These are phyloP conservation scores for Geranomyces variabilis DNA, from an alignment of 192 early-diverging fungal species.

Conservation along the genomic window DNA sequence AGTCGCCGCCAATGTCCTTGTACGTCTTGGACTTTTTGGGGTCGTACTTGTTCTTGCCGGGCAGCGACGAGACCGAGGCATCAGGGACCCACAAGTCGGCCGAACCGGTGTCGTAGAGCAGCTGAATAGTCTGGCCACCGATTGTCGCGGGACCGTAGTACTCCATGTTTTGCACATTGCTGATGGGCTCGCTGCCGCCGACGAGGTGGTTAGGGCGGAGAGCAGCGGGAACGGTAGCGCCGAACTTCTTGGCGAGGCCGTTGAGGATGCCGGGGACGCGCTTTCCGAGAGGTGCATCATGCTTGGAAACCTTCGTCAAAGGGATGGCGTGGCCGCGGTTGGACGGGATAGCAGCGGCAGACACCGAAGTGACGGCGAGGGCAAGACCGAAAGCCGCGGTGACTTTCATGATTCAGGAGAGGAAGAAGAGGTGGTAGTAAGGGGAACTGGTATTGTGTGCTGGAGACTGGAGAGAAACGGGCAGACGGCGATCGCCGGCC, in stretches of 20 bases:
- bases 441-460: no score
- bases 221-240: not conserved
- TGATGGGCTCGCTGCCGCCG: not conserved
- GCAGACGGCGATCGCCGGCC: not conserved
- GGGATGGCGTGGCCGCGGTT: not conserved
- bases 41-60: not conserved
- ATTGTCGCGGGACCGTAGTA: not conserved
- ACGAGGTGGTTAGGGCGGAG: not conserved
- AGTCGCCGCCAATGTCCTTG: conserved; percentile 28
- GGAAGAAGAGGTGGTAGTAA: not conserved
- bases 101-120: not conserved
- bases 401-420: not conserved
- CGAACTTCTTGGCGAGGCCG: not conserved
- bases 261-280: not conserved
- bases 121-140: not conserved
- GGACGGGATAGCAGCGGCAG: not conserved
- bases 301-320: not conserved
- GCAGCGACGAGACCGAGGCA: not conserved
- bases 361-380: not conserved
- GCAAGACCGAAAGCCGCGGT: not conserved
- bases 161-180: not conserved
- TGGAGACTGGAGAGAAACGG: not conserved
- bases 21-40: conserved; percentile 43
- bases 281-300: not conserved
- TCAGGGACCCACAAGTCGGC: conserved; percentile 27